These are phyloP conservation scores for Citrus mangshanensis DNA, from an alignment of 345 rosid species.

Conservation along the genomic window DNA sequence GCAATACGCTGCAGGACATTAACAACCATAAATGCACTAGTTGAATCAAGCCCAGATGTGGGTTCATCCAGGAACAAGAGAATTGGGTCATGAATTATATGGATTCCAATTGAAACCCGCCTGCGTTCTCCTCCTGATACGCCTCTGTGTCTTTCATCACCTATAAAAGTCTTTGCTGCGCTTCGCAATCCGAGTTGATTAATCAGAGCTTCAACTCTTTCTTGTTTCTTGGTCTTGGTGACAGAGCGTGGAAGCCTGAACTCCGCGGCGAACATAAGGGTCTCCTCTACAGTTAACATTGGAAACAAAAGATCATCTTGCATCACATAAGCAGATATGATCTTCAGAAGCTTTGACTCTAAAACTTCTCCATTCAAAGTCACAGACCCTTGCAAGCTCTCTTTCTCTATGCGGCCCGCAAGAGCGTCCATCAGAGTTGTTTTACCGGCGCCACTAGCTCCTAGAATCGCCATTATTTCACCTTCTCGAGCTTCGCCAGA, in stretches of 20 bases:
- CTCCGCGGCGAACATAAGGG: slow-evolving; percentile 42
- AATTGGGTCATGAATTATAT: slow-evolving; percentile 29
- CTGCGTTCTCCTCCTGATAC: slow-evolving; percentile 44
- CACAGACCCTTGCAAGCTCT: slow-evolving; percentile 28
- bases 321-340: slow-evolving; percentile 44
- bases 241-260: slow-evolving; percentile 32
- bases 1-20: slow-evolving; percentile 36
- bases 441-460: slow-evolving; percentile 43
- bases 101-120: slow-evolving; percentile 34
- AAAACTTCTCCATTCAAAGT: slow-evolving; percentile 31
- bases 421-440: slow-evolving; percentile 38
- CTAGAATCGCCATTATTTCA: slow-evolving; percentile 37
- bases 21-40: slow-evolving; percentile 37
- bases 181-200: slow-evolving; percentile 35
- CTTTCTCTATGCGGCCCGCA: slow-evolving; percentile 31
- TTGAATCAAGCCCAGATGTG: slow-evolving; percentile 41
- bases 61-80: slow-evolving; percentile 34
- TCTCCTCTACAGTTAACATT: slow-evolving; percentile 41
- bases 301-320: slow-evolving; percentile 40
- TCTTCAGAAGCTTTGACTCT: slow-evolving; percentile 33
- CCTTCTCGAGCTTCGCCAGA: slow-evolving; percentile 39
- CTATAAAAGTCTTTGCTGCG: slow-evolving; percentile 38
- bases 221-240: slow-evolving; percentile 27
- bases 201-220: slow-evolving; percentile 31
- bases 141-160: slow-evolving; percentile 41